Conservation (phyloP, 345 rosid genomes). For the Geranium rotundifolium region DNA sequence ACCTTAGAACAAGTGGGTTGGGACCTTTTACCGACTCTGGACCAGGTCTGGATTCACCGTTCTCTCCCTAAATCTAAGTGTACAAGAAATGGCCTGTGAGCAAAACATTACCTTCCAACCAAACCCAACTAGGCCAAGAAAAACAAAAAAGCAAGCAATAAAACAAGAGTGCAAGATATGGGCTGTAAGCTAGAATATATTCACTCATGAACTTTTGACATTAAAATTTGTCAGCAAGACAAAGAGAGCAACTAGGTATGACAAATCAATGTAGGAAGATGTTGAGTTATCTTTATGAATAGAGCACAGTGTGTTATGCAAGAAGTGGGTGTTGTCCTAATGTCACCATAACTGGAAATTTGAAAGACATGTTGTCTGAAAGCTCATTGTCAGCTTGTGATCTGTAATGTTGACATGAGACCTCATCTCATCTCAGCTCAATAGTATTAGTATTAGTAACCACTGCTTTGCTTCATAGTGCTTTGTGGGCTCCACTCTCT, state of each 20-base stretch:
- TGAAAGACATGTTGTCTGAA: constrained; percentile 1
- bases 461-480: constrained; percentile 4
- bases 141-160: too few species aligned
- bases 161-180: too few species aligned
- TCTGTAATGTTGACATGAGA: neutral
- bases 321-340: neutral
- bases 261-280: neutral
- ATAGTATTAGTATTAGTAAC: constrained; percentile 4
- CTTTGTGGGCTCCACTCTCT: neutral
- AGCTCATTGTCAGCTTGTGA: constrained; percentile 2
- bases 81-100: too few species aligned
- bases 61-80: too few species aligned
- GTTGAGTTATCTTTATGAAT: neutral
- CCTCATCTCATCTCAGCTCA: constrained; percentile 1
- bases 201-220: too few species aligned
- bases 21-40: too few species aligned
- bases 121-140: too few species aligned
- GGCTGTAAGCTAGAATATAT: too few species aligned
- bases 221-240: neutral
- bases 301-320: neutral
- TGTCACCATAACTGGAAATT: neutral
- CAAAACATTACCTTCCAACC: too few species aligned
- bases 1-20: too few species aligned
- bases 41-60: too few species aligned
- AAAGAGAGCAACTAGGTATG: neutral